Evolutionary conservation across 768 basidiomycete species (phyloP), one percentile per base, ranked within the genome.

Genomic region (Rhodotorula graminis): DNA sequence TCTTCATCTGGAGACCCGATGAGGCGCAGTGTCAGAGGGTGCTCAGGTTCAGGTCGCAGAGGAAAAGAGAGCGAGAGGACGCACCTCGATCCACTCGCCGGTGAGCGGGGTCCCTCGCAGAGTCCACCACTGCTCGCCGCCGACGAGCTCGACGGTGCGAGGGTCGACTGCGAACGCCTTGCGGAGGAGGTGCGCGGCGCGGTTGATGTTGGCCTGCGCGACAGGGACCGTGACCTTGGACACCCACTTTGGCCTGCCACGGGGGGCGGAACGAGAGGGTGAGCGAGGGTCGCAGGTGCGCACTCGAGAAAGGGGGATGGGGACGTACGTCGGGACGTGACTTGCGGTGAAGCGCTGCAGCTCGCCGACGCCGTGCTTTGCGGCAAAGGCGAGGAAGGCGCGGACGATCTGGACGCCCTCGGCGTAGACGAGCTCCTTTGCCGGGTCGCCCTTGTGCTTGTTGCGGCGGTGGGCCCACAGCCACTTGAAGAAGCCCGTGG

Each of bases 1-100:
- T 80, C 74, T 80, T 80, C 79, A 82, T 81, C 80, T 80, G 67
- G n/a, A n/a, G n/a, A n/a, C n/a, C n/a, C n/a, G n/a, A n/a, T n/a
- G n/a, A n/a, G n/a, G n/a, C n/a, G n/a, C n/a, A n/a, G n/a, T n/a
- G n/a, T n/a, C n/a, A n/a, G n/a, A n/a, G n/a, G n/a, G n/a, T n/a
- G n/a, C n/a, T n/a, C n/a, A n/a, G n/a, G n/a, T n/a, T n/a, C n/a
- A n/a, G n/a, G n/a, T n/a, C n/a, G n/a, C n/a, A n/a, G n/a, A n/a
- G n/a, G n/a, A n/a, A n/a, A 11, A 3, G 21, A 50, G 15, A 25
- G 47, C 50, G 11, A 1, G 25, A 11, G 2, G 27, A 4, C 78
- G 75, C 52, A 80, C 80, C 77, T 82, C 82, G 25, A 82, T 79
- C 81, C 81, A 82, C 66, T 82, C 82, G 14, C 81, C 80, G 53